Evolutionary conservation across 805 yeast genomes (phyloP).

Genomic region (Candida andamanensis): DNA sequence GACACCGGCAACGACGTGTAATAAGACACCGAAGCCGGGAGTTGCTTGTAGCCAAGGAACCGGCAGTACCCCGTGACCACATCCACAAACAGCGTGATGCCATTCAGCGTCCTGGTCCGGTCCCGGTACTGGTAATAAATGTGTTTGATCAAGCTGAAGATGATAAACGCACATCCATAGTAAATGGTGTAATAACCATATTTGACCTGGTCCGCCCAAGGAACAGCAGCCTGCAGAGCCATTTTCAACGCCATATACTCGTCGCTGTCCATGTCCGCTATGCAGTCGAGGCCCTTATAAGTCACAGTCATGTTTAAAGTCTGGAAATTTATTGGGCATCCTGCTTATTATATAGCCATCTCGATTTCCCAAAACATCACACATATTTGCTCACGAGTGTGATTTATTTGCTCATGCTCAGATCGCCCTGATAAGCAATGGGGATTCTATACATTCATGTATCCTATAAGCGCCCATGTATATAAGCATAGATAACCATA

Average conservation of each 20-base stretch:
- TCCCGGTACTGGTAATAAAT: conserved; percentile 24
- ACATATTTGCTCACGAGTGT: conserved; percentile 1
- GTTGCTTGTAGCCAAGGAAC: conserved; percentile 29
- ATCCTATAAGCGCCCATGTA: no score
- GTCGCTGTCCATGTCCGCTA: conserved; percentile 23
- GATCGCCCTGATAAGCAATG: no score
- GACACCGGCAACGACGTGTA: conserved; percentile 29
- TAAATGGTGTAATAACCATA: conserved; percentile 39
- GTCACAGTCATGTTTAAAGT: conserved; percentile 6
- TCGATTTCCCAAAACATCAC: neutral
- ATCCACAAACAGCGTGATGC: conserved; percentile 20
- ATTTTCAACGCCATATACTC: conserved; percentile 16
- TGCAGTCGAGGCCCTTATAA: conserved; percentile 36
- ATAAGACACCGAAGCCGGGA: conserved; percentile 19
- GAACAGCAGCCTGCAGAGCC: conserved; percentile 26
- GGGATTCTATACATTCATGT: no score
- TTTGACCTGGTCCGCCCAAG: conserved; percentile 20
- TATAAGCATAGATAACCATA: no score
- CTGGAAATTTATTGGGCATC: neutral
- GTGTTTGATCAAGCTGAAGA: conserved; percentile 29
- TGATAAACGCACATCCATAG: conserved; percentile 33
- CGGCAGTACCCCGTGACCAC: conserved; percentile 29
- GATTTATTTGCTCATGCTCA: no score
- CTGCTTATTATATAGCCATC: no score
- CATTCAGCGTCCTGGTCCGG: conserved; percentile 6